Base-by-base conservation (phyloP, 176 grass and related monocot genomes). In the Cenchrus purpureus region DNA sequence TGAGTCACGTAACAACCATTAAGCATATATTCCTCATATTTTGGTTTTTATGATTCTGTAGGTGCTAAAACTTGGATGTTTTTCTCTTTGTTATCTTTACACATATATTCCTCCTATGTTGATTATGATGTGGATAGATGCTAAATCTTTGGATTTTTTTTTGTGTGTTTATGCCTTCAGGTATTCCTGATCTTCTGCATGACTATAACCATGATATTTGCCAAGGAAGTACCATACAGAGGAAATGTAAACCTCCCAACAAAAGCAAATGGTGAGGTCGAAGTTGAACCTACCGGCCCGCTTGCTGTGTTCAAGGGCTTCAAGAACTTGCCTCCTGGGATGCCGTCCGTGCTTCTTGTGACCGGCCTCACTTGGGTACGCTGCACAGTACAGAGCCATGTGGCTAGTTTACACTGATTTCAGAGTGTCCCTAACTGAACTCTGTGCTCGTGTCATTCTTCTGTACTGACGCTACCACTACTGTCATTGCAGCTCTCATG, bases 341-440 rank as follows among this genome's bases (percentile, higher is more conserved):
- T 98, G 97, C 72, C 84, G 25, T 94, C 90, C 0, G 97, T 98
- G 50, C 97, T 96, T 73, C 71, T 99, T 71, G 90, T 96, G 25
- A 99, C 97, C 51, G 85, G 77, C 43, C 82, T 99, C 29, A 96
- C 93, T 69, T 99, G 97, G 97, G 97, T 96, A 95, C 19, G 88
- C 31, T 20, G 20, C 3, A 10, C 12, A 74, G 52, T 40, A 10
- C 12, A 74, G 52, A 66, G 3, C 31, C 60, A 20, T 7, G 15
- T 17, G n/a, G 1, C 22, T 6, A 16, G 0, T 62, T 46, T 40
- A 40, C 63, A 63, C 7, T 14, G 1, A 19, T 64, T 88, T 79
- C 19, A 86, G 46, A 71, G 16, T 50, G 9, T 7, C 60, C 48
- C 2, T 34, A n/a, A 62, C 22, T 48, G 4, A 57, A 65, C 37